Conservation (phyloP, 257 asterid species). For the Nicotiana tomentosiformis region DNA sequence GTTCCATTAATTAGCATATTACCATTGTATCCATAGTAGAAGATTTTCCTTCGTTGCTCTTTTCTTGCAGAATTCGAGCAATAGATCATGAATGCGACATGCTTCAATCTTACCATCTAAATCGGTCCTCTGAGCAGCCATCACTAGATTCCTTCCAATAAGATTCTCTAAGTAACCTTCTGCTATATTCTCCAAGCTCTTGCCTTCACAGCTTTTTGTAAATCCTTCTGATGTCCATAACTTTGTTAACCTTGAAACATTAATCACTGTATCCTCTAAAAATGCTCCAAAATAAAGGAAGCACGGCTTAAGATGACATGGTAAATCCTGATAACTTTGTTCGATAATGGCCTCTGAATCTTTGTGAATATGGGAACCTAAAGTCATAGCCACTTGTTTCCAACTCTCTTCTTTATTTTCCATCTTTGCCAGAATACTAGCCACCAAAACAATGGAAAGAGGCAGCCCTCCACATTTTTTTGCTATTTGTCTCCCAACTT, state of each 20-base stretch:
- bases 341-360: background rate
- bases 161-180: slow-evolving; percentile 16
- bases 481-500: background rate
- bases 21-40: background rate
- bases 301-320: slow-evolving; percentile 8
- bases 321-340: slow-evolving; percentile 13
- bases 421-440: slow-evolving; percentile 3
- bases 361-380: background rate
- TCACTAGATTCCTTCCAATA: slow-evolving; percentile 7
- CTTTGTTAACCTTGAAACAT: background rate
- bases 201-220: background rate
- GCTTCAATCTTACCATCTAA: slow-evolving; percentile 2
- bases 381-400: background rate
- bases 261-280: background rate
- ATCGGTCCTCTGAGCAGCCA: background rate
- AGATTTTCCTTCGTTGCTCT: slow-evolving; percentile 10
- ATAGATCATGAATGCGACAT: slow-evolving; percentile 10
- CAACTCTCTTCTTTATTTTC: background rate
- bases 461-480: background rate
- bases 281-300: slow-evolving; percentile 19
- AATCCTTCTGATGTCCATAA: slow-evolving; percentile 25
- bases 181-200: slow-evolving; percentile 18
- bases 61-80: slow-evolving; percentile 4
- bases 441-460: slow-evolving; percentile 4
- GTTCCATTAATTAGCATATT: background rate